Evolutionary conservation across 345 rosid species (phyloP).

Genomic region (Odontarrhena argentea): DNA sequence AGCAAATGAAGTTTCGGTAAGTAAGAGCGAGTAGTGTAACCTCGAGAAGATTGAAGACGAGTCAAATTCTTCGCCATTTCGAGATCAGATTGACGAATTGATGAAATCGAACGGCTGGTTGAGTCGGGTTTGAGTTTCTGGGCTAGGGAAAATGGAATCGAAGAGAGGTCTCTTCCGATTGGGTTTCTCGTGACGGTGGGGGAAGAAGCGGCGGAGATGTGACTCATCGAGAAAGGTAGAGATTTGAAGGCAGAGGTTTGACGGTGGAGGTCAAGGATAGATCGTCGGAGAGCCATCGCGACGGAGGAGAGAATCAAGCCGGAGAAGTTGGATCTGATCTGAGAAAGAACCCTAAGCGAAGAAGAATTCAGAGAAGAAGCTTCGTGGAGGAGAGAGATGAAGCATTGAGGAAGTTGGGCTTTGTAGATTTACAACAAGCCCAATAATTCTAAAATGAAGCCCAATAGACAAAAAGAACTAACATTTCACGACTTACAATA

Average conservation of each 20-base stretch:
- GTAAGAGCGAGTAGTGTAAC: conserved; percentile 27
- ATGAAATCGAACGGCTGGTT: conserved; percentile 9
- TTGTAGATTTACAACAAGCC: background rate
- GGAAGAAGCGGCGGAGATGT: conserved; percentile 14
- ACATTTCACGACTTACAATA: too few species aligned
- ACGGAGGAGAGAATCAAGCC: conserved; percentile 6
- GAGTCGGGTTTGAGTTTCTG: conserved; percentile 33
- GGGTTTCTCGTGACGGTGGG: conserved; percentile 23
- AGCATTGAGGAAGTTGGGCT: conserved; percentile 8
- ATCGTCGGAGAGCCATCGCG: conserved; percentile 40
- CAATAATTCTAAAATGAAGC: background rate
- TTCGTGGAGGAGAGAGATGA: background rate
- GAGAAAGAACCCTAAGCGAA: conserved; percentile 3
- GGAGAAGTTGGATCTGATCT: conserved; percentile 28
- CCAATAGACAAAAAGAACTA: background rate
- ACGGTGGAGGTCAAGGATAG: conserved; percentile 37
- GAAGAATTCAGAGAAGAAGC: background rate
- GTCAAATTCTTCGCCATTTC: conserved; percentile 1
- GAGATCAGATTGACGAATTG: conserved; percentile 13
- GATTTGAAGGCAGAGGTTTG: conserved; percentile 29
- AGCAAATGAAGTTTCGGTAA: conserved; percentile 31
- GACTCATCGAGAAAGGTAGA: conserved; percentile 24
- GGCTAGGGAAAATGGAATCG: conserved; percentile 28
- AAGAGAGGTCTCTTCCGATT: conserved; percentile 29
- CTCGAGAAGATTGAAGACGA: conserved; percentile 27